Percentiles rank a stretch among this genome's conserved stretches.
Evolutionary conservation across 1,284 basidiomycete genomes (phyloP).

Genomic region (Trametes pubescens): DNA sequence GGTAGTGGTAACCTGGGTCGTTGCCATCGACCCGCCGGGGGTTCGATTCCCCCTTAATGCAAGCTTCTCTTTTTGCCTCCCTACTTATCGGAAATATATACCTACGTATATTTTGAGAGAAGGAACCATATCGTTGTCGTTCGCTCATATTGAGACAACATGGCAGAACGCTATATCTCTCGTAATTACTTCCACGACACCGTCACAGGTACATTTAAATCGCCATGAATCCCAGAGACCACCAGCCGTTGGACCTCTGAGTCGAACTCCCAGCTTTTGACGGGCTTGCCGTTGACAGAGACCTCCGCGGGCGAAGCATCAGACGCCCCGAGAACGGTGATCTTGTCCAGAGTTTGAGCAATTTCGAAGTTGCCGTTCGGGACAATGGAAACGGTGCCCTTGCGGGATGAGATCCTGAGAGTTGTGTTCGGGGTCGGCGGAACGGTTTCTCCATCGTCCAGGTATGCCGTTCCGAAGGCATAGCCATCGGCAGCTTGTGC

Average conservation of each 20-base stretch:
- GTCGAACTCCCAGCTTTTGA: conserved; percentile 31
- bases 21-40: conserved; percentile 66
- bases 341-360: conserved; percentile 40
- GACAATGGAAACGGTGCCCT: conserved; percentile 46
- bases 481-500: conserved; percentile 53
- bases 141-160: too few species aligned
- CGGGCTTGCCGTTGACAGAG: conserved; percentile 17
- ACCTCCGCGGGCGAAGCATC: conserved; percentile 36
- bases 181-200: conserved; percentile 25
- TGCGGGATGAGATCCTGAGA: conserved; percentile 49
- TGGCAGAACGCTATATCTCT: not conserved
- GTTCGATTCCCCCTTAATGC: conserved; percentile 68
- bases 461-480: conserved; percentile 64
- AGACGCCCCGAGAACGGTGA: conserved; percentile 48
- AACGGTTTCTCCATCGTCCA: conserved; percentile 70
- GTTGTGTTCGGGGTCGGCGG: conserved; percentile 59
- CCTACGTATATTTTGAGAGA: too few species aligned
- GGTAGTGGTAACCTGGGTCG: conserved; percentile 29
- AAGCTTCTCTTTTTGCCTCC: not conserved
- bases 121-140: too few species aligned
- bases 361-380: conserved; percentile 46
- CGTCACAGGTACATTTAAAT: conserved; percentile 30
- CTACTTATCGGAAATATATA: not conserved
- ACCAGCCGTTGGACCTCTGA: conserved; percentile 34
- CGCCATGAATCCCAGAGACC: conserved; percentile 28